phyloP scores from a whole-genome alignment of 2,329 filamentous ascomycete species.

The Cercospora sp. region DNA sequence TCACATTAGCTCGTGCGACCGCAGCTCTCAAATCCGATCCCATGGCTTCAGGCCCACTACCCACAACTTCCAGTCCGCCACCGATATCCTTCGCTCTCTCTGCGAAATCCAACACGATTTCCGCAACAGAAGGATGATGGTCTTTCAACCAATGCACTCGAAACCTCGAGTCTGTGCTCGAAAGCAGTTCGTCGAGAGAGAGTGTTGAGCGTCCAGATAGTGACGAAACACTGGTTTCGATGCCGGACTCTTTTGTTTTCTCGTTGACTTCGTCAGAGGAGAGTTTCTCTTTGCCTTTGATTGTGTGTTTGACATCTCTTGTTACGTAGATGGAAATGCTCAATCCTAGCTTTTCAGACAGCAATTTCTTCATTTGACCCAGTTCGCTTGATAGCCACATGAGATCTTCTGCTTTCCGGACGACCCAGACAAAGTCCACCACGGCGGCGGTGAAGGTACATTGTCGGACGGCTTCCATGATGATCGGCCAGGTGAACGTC shows the following conservation, averaged over 20 bases:
- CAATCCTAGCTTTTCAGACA: slow-evolving; percentile 43
- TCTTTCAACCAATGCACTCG: slow-evolving; percentile 29
- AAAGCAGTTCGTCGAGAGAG: slow-evolving; percentile 23
- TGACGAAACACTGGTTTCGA: slow-evolving; percentile 3
- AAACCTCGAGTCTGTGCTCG: slow-evolving; percentile 23
- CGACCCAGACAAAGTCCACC: slow-evolving; percentile 66
- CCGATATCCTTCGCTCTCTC: slow-evolving; percentile 26
- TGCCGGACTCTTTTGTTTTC: not conserved
- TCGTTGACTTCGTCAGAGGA: not conserved
- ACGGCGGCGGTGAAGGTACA: slow-evolving; percentile 10
- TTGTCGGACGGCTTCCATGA: slow-evolving; percentile 41
- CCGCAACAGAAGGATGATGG: slow-evolving; percentile 28
- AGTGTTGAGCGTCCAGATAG: not conserved
- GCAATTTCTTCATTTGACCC: slow-evolving; percentile 46
- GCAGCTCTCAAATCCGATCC: slow-evolving; percentile 32
- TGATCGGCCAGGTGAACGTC: slow-evolving; percentile 55
- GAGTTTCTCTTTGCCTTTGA: slow-evolving; percentile 38
- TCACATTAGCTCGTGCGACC: slow-evolving; percentile 20
- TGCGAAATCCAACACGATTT: slow-evolving; percentile 31
- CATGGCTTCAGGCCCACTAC: slow-evolving; percentile 35
- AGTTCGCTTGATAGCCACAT: slow-evolving; percentile 62
- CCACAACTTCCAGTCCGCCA: slow-evolving; percentile 29
- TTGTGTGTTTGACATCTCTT: slow-evolving; percentile 34
- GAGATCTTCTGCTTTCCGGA: slow-evolving; percentile 56
- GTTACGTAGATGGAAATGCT: slow-evolving; percentile 62